These are phyloP conservation scores for Dalbergia oliveri DNA, from an alignment of 306 rosid species.

Conservation along the genomic window DNA sequence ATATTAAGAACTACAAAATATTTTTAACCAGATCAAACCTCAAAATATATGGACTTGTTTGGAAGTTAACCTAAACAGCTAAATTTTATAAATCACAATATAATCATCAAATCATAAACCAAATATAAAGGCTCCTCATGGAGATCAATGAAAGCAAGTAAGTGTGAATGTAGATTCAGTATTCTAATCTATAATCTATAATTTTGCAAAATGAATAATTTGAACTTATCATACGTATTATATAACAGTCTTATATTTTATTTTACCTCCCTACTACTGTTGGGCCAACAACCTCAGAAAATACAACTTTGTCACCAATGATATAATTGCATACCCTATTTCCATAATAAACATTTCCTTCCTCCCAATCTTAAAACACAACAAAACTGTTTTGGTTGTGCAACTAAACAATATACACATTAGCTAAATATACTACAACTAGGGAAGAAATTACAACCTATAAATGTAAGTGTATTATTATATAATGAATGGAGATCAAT, in stretches of 20 bases:
- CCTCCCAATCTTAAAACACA: slow-evolving; percentile 13
- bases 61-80: slow-evolving; percentile 18
- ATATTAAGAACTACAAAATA: slow-evolving; percentile 21
- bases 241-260: slow-evolving; percentile 9
- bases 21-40: slow-evolving; percentile 13
- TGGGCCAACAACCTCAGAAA: slow-evolving; percentile 15
- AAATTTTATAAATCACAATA: slow-evolving; percentile 13
- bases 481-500: background rate
- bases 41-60: slow-evolving; percentile 21
- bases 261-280: background rate
- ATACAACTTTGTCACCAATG: slow-evolving; percentile 23
- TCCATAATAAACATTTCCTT: slow-evolving; percentile 12
- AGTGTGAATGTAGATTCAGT: slow-evolving; percentile 23
- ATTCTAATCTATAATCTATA: slow-evolving; percentile 21
- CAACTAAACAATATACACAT: slow-evolving; percentile 26
- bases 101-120: slow-evolving; percentile 20
- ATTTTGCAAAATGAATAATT: slow-evolving; percentile 14
- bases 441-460: background rate
- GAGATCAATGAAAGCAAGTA: slow-evolving; percentile 24
- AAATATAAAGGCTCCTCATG: slow-evolving; percentile 24
- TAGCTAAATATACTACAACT: slow-evolving; percentile 13
- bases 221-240: slow-evolving; percentile 14
- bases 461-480: background rate
- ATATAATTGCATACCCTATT: slow-evolving; percentile 14
- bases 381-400: slow-evolving; percentile 4